These are phyloP conservation scores for Myxozyma vanderwaltii DNA, from an alignment of 805 yeast species.

Conservation along the genomic window DNA sequence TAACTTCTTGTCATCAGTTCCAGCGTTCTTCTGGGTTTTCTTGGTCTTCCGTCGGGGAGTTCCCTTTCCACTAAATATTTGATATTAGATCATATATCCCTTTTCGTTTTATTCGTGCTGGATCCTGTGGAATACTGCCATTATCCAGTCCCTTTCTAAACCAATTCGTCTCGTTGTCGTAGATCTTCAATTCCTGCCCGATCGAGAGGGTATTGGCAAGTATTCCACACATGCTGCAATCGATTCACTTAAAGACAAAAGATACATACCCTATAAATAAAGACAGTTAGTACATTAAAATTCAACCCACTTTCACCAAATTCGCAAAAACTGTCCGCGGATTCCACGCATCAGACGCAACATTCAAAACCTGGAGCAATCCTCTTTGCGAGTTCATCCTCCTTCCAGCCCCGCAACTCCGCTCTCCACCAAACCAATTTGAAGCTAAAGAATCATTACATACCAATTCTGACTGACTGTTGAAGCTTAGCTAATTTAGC, in stretches of 20 bases:
- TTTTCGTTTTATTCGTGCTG: not conserved
- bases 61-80: slow-evolving; percentile 49
- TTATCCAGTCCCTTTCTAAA: not conserved
- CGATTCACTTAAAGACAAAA: not conserved
- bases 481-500: slow-evolving; percentile 87
- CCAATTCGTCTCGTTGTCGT: not conserved
- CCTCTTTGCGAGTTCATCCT: not conserved
- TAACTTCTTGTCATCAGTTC: slow-evolving; percentile 85
- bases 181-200: not conserved
- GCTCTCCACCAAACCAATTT: not conserved
- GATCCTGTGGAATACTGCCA: not conserved
- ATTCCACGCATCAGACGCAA: too few relatives aligned
- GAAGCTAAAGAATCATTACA: slow-evolving; percentile 28
- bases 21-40: slow-evolving; percentile 62
- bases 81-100: not conserved
- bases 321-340: too few relatives aligned
- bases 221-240: not conserved
- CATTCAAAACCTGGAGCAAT: too few relatives aligned
- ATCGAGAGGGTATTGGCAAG: not conserved
- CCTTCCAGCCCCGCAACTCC: not conserved
- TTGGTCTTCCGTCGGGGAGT: slow-evolving; percentile 88
- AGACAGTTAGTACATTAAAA: too few relatives aligned
- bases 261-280: slow-evolving; percentile 2
- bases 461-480: slow-evolving; percentile 78
- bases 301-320: too few relatives aligned